Conservation (phyloP, 148 eudicot genomes). For the Pharnaceum exiguum region DNA sequence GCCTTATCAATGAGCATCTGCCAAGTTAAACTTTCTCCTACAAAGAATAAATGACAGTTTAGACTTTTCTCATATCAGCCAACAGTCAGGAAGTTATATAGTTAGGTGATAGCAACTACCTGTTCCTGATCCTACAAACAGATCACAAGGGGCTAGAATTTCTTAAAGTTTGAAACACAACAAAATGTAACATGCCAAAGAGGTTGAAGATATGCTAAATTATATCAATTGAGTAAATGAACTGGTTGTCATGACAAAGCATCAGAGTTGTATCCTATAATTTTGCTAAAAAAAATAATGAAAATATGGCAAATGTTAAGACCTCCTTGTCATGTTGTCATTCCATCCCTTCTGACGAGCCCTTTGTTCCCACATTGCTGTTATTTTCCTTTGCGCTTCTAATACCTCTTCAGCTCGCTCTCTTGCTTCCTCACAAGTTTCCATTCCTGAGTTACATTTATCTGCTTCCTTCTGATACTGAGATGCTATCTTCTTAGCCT, state of each 20-base stretch:
- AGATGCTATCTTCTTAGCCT: conserved; percentile 76
- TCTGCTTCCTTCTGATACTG: conserved; percentile 83
- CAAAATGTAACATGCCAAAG: neutral
- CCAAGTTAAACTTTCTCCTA: no score
- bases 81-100: neutral
- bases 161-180: no score
- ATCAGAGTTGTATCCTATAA: neutral
- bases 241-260: neutral
- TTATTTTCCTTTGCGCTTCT: conserved; percentile 42
- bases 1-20: no score
- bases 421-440: conserved; percentile 85
- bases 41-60: no score
- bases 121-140: neutral
- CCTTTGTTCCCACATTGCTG: conserved; percentile 60
- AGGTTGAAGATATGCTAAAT: neutral
- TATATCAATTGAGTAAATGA: neutral
- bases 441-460: conserved; percentile 86
- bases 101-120: neutral
- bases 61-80: no score
- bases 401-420: conserved; percentile 65
- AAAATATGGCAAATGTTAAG: neutral
- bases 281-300: neutral
- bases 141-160: conserved; percentile 1
- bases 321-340: conserved; percentile 10
- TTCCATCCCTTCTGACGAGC: conserved; percentile 79